Evolutionary conservation across 2,329 filamentous ascomycete species (phyloP).

Genomic region (Corynespora cassiicola): DNA sequence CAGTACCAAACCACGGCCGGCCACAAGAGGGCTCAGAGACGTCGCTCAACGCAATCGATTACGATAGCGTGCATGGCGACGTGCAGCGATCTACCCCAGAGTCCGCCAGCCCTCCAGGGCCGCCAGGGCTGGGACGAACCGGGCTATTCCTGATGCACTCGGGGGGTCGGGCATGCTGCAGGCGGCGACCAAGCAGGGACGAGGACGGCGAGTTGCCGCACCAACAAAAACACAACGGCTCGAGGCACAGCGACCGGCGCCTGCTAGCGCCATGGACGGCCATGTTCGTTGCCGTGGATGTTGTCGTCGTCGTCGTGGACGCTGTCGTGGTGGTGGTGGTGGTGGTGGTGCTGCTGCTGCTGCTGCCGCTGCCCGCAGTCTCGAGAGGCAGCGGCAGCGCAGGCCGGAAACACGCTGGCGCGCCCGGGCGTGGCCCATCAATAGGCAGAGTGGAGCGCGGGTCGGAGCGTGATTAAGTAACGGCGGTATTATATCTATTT

Average conservation of each 20-base stretch:
- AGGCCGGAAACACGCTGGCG: constrained; percentile 1
- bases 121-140: constrained; percentile 5
- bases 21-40: too few species aligned
- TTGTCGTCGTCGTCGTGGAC: too few species aligned
- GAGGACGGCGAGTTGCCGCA: too few species aligned
- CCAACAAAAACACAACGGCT: too few species aligned
- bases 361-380: background rate
- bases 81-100: constrained; percentile 30
- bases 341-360: constrained; percentile 10
- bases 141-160: constrained; percentile 13
- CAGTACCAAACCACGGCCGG: too few species aligned
- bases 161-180: constrained; percentile 6
- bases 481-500: constrained; percentile 26
- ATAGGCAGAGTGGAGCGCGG: constrained; percentile 20
- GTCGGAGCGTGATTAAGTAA: constrained; percentile 13
- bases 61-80: constrained; percentile 16
- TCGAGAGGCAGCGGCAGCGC: constrained; percentile 4
- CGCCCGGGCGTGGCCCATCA: constrained; percentile 1
- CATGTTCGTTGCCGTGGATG: too few species aligned
- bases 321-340: too few species aligned
- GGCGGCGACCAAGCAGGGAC: constrained; percentile 2
- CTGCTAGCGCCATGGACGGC: too few species aligned
- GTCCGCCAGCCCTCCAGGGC: constrained; percentile 1
- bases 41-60: constrained; percentile 8
- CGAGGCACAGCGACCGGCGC: too few species aligned